Evolutionary conservation across 2,329 filamentous ascomycete genomes (phyloP), one percentile per base, ranked within the genome.

Genomic region (Beauveria australis): DNA sequence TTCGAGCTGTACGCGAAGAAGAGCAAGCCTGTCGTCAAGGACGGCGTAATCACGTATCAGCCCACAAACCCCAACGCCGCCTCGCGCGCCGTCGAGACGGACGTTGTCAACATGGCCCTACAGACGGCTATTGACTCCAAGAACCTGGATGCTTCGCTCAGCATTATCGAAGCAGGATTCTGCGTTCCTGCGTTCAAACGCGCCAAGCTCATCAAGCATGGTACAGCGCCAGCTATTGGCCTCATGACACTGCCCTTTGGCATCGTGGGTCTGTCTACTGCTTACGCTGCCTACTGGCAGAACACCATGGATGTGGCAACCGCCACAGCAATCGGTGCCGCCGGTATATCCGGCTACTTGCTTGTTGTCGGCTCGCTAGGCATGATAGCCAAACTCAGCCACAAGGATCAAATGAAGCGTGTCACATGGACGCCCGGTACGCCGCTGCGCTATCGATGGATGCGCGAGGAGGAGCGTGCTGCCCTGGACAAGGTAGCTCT

Each of bases 331-430:
- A 84, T 95, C 63, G 88, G 89, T 5, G 91, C 96, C 70, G 84
- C 83, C 0, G 92, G 90, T 14, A 89, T 94, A 54, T 76, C 93
- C 63, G 89, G 91, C 7, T 99, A 97, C 72, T 80, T 95, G 47
- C 82, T 85, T 22, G 90, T 91, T 64, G 92, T 92, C 5, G 87
- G 85, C 4, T 91, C 88, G 10, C 83, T 97, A 58, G 94, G 93
- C 3, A 76, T 94, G 47, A 85, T 97, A 43, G 91, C 93, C 9
- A 78, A 95, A 62, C 87, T 91, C 28, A 97, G 93, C 40, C 81
- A 88, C 63, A 97, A 97, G 74, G 92, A 97, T 72, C 92, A 97
- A 74, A 96, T 97, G 90, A 87, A 89, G 68, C 85, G 94, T 22
- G 91, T 97, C 5, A 92, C 91, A 2, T 99, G 94, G 94, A 81